Conservation (phyloP, 83 land plant genomes). For the Diphasiastrum complanatum region DNA sequence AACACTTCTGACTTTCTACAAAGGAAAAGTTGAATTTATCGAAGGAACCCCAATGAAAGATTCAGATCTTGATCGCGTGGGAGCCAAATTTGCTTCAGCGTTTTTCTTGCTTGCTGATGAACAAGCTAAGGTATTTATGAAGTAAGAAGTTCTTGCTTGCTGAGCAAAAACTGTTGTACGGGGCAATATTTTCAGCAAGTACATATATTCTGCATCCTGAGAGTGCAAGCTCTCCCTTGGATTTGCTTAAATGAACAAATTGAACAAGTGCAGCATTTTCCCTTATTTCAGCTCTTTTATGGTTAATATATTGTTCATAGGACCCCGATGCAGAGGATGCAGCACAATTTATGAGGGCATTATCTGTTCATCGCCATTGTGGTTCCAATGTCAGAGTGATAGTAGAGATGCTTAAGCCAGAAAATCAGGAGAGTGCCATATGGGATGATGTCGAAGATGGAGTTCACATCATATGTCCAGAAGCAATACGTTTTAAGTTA, state of each 20-base stretch:
- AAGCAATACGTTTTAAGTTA: conserved; percentile 40
- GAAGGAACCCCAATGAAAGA: conserved; percentile 29
- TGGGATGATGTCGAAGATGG: conserved; percentile 27
- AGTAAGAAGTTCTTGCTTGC: too few species aligned
- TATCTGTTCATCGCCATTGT: conserved; percentile 31
- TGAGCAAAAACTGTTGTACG: too few species aligned
- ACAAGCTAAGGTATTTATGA: conserved; percentile 33
- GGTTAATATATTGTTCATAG: not conserved
- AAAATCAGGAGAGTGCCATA: conserved; percentile 28
- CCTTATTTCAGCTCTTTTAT: not conserved
- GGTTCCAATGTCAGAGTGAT: conserved; percentile 22
- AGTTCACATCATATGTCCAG: conserved; percentile 44
- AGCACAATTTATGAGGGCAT: conserved; percentile 31
- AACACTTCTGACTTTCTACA: conserved; percentile 17
- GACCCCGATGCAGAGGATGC: conserved; percentile 35
- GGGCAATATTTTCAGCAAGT: too few species aligned
- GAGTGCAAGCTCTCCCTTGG: too few species aligned
- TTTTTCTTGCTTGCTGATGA: conserved; percentile 31
- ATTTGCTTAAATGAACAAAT: too few species aligned
- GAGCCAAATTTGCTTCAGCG: conserved; percentile 26
- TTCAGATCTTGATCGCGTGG: conserved; percentile 32
- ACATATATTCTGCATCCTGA: too few species aligned
- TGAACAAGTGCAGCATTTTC: not conserved
- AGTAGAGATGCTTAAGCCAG: conserved; percentile 37
- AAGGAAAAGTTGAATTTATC: conserved; percentile 28